A percentile compares a stretch with the other conserved stretches of the same genome.
phyloP scores from a whole-genome alignment of 495 filamentous ascomycete species.

The Lichina pygmaea region DNA sequence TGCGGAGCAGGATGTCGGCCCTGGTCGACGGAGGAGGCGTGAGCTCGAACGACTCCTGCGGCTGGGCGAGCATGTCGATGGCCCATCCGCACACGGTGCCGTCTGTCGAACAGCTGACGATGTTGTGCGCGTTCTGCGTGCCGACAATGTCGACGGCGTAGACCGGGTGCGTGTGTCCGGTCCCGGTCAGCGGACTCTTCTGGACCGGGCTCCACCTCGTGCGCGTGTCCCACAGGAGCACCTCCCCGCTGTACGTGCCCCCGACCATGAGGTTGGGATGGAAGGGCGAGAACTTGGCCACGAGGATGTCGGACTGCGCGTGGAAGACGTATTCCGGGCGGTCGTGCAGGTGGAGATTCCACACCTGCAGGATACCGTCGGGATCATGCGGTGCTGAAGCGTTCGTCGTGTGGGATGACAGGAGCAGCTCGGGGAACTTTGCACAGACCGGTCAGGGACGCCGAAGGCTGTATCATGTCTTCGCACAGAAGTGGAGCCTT shows the following conservation, averaged over 20 bases:
- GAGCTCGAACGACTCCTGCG: conserved; percentile 75
- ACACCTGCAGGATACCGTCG: conserved; percentile 80
- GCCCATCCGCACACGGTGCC: conserved; percentile 92
- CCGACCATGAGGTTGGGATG: conserved; percentile 89
- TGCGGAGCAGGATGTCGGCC: not conserved
- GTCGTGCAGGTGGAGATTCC: conserved; percentile 84
- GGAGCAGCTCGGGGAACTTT: conserved; percentile 66
- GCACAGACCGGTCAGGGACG: not conserved
- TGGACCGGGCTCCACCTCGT: conserved; percentile 70
- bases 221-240: conserved; percentile 94
- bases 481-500: conserved; percentile 2
- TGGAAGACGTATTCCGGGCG: conserved; percentile 92
- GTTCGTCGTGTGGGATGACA: conserved; percentile 92
- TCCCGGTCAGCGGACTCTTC: conserved; percentile 81
- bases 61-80: conserved; percentile 87
- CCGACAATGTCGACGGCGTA: conserved; percentile 89
- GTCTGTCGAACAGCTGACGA: conserved; percentile 86
- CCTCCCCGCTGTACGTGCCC: conserved; percentile 85
- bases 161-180: conserved; percentile 84
- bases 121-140: conserved; percentile 96
- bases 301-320: conserved; percentile 81
- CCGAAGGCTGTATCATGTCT: not conserved
- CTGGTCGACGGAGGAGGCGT: conserved; percentile 63
- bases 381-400: conserved; percentile 86
- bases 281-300: conserved; percentile 90